phyloP scores from a whole-genome alignment of 164 flowering plant species.

The Macadamia integrifolia region DNA sequence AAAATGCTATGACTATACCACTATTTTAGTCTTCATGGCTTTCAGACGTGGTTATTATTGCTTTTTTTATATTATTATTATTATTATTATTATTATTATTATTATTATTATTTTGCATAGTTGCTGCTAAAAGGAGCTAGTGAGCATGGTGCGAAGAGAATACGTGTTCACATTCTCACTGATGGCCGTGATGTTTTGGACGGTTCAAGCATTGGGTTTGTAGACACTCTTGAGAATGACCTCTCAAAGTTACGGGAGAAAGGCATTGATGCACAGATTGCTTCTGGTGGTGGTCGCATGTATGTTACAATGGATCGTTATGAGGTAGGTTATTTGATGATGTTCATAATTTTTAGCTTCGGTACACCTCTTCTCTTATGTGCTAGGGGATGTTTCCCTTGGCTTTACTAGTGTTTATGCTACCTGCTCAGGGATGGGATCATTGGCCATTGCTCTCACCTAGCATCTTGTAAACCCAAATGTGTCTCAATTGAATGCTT shows the following conservation, averaged over 20 bases:
- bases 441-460: too few species aligned
- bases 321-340: constrained; percentile 47
- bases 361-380: not conserved
- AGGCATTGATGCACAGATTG: constrained; percentile 88
- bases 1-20: not conserved
- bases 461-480: too few species aligned
- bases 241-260: constrained; percentile 62
- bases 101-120: constrained; percentile 30
- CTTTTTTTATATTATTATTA: not conserved
- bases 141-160: constrained; percentile 88
- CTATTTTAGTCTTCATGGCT: not conserved
- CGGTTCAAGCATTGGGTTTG: constrained; percentile 91
- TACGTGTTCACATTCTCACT: constrained; percentile 86
- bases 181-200: constrained; percentile 98
- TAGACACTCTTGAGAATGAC: constrained; percentile 81
- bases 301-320: constrained; percentile 98
- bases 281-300: constrained; percentile 99
- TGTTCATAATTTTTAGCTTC: not conserved
- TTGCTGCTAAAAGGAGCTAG: constrained; percentile 77
- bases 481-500: too few species aligned
- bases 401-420: too few species aligned
- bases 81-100: too few species aligned
- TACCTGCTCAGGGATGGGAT: too few species aligned
- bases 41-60: not conserved
- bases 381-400: not conserved